Conservation (phyloP, 116 monocot species). For the Trichopus zeylanicus region DNA sequence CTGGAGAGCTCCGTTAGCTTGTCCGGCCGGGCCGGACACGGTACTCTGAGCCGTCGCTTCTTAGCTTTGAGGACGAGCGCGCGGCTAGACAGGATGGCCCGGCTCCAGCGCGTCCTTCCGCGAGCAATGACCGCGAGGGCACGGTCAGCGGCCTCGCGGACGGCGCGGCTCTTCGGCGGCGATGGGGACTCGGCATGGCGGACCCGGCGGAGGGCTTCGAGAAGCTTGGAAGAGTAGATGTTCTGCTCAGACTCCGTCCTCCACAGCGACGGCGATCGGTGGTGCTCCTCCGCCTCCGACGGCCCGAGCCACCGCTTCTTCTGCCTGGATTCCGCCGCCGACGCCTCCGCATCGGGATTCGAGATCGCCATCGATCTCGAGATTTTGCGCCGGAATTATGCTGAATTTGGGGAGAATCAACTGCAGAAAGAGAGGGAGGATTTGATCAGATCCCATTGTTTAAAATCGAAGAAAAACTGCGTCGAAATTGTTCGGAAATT, state of each 20-base stretch:
- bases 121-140: conserved; percentile 43
- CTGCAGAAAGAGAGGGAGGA: not conserved
- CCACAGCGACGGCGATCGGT: conserved; percentile 26
- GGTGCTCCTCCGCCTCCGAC: not conserved
- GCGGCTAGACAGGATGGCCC: conserved; percentile 37
- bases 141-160: conserved; percentile 50
- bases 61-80: conserved; percentile 22
- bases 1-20: too few species aligned
- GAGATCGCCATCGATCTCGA: not conserved
- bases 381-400: not conserved
- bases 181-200: conserved; percentile 4
- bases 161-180: conserved; percentile 12
- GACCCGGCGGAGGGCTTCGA: conserved; percentile 53
- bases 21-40: too few species aligned
- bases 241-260: conserved; percentile 29
- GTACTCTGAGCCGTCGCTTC: conserved; percentile 2
- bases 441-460: too few species aligned
- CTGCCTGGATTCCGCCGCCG: conserved; percentile 15
- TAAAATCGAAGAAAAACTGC: too few species aligned
- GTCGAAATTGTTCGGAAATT: too few species aligned
- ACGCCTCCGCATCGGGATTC: not conserved
- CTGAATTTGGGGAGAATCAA: not conserved
- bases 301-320: conserved; percentile 29
- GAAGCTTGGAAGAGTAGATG: conserved; percentile 62
- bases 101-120: conserved; percentile 68